Evolutionary conservation across 2,329 filamentous ascomycete species (phyloP).

Genomic region (Lecanicillium sp.): DNA sequence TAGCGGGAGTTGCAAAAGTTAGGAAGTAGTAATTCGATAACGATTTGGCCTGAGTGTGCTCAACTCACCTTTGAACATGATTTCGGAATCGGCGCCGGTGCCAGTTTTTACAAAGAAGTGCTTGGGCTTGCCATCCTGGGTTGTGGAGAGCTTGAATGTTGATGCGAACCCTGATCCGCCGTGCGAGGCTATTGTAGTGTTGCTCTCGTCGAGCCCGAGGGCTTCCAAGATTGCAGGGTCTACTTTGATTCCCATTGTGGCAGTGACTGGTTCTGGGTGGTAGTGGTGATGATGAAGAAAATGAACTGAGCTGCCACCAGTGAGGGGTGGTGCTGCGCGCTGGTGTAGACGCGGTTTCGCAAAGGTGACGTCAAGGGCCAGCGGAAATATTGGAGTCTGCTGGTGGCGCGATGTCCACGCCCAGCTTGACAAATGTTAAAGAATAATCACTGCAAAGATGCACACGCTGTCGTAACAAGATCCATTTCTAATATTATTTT

Average conservation of each 20-base stretch:
- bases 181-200: constrained; percentile 47
- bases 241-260: constrained; percentile 36
- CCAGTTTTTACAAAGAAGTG: constrained; percentile 69
- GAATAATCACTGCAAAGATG: too few relatives aligned
- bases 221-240: constrained; percentile 56
- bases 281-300: neutral
- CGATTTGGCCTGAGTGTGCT: too few relatives aligned
- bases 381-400: too few relatives aligned
- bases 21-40: too few relatives aligned
- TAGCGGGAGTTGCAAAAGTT: constrained; percentile 20
- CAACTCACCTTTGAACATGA: constrained; percentile 65
- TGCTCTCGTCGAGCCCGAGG: constrained; percentile 47
- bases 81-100: constrained; percentile 44
- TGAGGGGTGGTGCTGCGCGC: too few relatives aligned
- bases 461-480: too few relatives aligned
- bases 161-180: constrained; percentile 62
- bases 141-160: constrained; percentile 49
- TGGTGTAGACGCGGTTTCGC: too few relatives aligned
- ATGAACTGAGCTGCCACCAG: neutral
- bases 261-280: too few relatives aligned
- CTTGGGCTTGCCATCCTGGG: constrained; percentile 38
- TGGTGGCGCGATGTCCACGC: too few relatives aligned
- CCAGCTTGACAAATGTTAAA: too few relatives aligned
- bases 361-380: too few relatives aligned
- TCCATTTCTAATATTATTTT: too few relatives aligned